Evolutionary conservation across 306 rosid species (phyloP).

Genomic region (Spatholobus suberectus): DNA sequence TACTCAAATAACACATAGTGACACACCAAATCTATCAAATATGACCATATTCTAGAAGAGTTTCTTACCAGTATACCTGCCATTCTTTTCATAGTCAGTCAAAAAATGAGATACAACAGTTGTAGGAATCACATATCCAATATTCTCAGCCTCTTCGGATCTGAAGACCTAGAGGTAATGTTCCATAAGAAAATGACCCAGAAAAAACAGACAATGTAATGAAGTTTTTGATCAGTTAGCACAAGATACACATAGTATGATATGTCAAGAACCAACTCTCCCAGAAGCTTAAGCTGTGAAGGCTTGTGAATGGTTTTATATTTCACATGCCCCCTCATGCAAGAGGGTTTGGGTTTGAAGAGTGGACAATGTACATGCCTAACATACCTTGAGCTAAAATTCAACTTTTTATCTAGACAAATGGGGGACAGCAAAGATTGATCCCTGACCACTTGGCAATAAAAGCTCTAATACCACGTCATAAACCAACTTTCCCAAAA

Average conservation of each 20-base stretch:
- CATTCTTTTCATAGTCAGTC: constrained; percentile 85
- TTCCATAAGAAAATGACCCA: constrained; percentile 55
- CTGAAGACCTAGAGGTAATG: constrained; percentile 88
- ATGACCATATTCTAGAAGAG: constrained; percentile 36
- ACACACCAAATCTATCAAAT: constrained; percentile 35
- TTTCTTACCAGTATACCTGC: constrained; percentile 88
- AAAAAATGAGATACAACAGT: constrained; percentile 97
- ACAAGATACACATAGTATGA: constrained; percentile 20
- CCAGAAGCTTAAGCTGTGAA: constrained; percentile 1
- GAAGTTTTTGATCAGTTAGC: constrained; percentile 23
- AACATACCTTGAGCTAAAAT: background rate
- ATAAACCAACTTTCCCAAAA: constrained; percentile 8
- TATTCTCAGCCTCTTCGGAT: constrained; percentile 98
- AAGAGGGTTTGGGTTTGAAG: background rate
- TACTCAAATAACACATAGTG: constrained; percentile 22
- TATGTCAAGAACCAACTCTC: constrained; percentile 10
- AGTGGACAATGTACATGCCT: background rate
- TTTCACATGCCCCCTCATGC: background rate
- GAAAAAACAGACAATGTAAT: background rate
- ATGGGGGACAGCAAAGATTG: background rate
- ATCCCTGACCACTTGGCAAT: constrained; percentile 14
- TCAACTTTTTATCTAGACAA: background rate
- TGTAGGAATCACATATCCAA: constrained; percentile 97
- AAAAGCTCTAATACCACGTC: background rate
- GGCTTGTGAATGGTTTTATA: background rate